These are phyloP conservation scores for Theobroma cacao DNA, from an alignment of 345 rosid species.

Conservation along the genomic window DNA sequence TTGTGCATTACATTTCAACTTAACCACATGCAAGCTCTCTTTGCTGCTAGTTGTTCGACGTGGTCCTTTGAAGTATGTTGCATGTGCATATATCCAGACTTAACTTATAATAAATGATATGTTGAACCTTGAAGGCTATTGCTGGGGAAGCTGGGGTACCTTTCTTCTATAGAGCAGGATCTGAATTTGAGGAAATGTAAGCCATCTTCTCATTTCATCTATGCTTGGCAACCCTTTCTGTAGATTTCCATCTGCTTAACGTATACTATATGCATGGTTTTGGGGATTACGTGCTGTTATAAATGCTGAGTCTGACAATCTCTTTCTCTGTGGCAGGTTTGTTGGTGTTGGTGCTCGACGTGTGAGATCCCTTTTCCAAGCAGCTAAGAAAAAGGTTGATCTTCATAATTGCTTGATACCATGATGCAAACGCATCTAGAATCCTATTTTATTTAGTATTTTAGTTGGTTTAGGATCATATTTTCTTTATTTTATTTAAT, in stretches of 20 bases:
- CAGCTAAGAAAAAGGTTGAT: slow-evolving; percentile 80
- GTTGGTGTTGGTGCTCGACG: slow-evolving; percentile 99
- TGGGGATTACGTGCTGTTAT: background rate
- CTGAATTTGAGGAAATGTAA: slow-evolving; percentile 99
- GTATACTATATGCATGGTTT: slow-evolving; percentile 6
- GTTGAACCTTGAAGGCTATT: slow-evolving; percentile 67
- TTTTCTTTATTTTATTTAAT: no score
- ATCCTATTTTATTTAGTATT: no score
- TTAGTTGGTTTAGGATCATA: no score
- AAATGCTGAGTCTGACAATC: slow-evolving; percentile 11
- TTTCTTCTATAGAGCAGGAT: slow-evolving; percentile 97
- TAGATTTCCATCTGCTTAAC: background rate
- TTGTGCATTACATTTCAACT: background rate
- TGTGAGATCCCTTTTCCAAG: slow-evolving; percentile 94
- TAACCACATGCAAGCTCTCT: background rate
- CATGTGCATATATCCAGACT: background rate
- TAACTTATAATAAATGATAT: background rate
- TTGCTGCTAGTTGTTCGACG: background rate
- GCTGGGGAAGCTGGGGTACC: slow-evolving; percentile 99
- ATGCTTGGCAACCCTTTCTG: slow-evolving; percentile 3
- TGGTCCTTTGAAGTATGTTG: background rate
- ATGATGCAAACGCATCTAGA: no score
- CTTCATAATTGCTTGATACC: background rate
- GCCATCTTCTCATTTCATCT: slow-evolving; percentile 22
- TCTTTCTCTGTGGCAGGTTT: slow-evolving; percentile 60